phyloP scores from a whole-genome alignment of 1,284 basidiomycete genomes.

The Apiotrichum domesticum region DNA sequence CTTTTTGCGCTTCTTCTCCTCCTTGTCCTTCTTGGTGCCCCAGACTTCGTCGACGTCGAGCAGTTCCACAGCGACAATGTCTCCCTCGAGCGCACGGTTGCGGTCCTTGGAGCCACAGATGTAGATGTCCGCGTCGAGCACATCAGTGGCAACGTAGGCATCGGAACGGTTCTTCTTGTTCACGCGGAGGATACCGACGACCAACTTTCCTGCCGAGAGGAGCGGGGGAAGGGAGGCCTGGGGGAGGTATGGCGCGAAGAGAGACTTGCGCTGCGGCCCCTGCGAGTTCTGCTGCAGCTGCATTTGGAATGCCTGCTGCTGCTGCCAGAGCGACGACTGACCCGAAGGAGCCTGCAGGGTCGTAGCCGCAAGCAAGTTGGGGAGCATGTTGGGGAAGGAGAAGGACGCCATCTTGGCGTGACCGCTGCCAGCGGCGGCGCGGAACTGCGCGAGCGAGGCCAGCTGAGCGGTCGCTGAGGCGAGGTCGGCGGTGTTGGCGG shows the following conservation, averaged over 20 bases:
- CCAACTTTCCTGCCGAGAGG: slow-evolving; percentile 94
- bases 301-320: slow-evolving; percentile 68
- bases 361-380: slow-evolving; percentile 89
- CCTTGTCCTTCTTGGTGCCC: slow-evolving; percentile 99
- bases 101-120: slow-evolving; percentile 98
- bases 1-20: slow-evolving; percentile 99
- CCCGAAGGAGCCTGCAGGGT: slow-evolving; percentile 59
- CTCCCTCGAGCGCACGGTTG: slow-evolving; percentile 95
- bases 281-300: slow-evolving; percentile 78
- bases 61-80: slow-evolving; percentile 96
- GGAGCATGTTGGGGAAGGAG: slow-evolving; percentile 93
- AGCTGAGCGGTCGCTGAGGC: slow-evolving; percentile 88
- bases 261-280: slow-evolving; percentile 92
- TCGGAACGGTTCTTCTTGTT: slow-evolving; percentile 99
- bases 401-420: slow-evolving; percentile 97
- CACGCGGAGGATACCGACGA: slow-evolving; percentile 93
- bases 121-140: slow-evolving; percentile 97
- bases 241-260: slow-evolving; percentile 97
- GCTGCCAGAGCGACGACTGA: slow-evolving; percentile 60
- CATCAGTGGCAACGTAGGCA: slow-evolving; percentile 98
- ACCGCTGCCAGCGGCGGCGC: slow-evolving; percentile 87
- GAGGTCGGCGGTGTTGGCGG: slow-evolving; percentile 59
- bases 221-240: slow-evolving; percentile 95
- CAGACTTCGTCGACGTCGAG: slow-evolving; percentile 97
- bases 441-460: slow-evolving; percentile 92